Evolutionary conservation across 331 rosid species (phyloP).

Genomic region (Malus hybrid): DNA sequence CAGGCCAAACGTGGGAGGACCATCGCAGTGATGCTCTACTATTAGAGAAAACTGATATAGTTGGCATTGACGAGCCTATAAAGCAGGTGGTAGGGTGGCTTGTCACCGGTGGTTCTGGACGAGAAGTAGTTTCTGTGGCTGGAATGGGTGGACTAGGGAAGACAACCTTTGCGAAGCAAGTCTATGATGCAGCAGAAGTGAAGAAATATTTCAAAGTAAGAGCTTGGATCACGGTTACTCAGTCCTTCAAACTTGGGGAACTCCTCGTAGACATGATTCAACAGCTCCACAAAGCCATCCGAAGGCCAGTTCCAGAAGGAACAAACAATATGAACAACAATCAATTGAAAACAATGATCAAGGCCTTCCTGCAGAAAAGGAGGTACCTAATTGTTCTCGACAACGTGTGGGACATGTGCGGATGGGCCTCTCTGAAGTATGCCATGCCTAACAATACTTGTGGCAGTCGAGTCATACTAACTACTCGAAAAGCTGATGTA

Average conservation of each 20-base stretch:
- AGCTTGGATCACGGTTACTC: conserved; percentile 3
- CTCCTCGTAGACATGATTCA: conserved; percentile 1
- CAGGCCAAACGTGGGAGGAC: neutral
- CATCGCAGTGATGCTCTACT: conserved; percentile 12
- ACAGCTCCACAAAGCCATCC: conserved; percentile 1
- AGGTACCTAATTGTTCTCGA: conserved; percentile 16
- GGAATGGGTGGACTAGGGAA: conserved; percentile 19
- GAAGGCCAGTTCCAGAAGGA: neutral
- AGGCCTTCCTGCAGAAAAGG: neutral
- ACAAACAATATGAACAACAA: neutral
- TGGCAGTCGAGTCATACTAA: conserved; percentile 18
- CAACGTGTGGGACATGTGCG: conserved; percentile 7
- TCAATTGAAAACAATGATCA: neutral
- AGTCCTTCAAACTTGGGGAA: conserved; percentile 1
- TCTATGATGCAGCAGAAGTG: conserved; percentile 10
- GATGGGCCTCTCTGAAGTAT: conserved; percentile 14
- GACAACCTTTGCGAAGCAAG: conserved; percentile 16
- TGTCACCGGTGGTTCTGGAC: neutral
- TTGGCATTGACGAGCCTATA: conserved; percentile 12
- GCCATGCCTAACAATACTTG: conserved; percentile 1
- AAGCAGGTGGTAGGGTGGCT: conserved; percentile 6
- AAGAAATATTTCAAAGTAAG: conserved; percentile 3
- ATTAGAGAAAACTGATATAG: conserved; percentile 3
- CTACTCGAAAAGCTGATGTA: conserved; percentile 11
- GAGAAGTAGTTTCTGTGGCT: conserved; percentile 6